phyloP scores from a whole-genome alignment of 768 basidiomycete genomes.

The Russula ochroleuca region DNA sequence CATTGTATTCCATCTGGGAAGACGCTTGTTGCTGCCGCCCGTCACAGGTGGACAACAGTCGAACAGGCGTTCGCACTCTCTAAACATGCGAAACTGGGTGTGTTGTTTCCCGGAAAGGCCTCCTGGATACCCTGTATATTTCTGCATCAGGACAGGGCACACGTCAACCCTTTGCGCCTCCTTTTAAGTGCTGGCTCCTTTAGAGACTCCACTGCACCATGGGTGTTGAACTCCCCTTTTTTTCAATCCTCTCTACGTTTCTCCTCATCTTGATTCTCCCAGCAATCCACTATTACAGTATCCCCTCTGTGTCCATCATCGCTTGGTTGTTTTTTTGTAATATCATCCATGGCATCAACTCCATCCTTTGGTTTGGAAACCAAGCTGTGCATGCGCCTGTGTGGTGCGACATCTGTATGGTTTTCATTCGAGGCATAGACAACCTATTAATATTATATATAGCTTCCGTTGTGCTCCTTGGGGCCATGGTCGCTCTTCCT shows the following conservation, averaged over 20 bases:
- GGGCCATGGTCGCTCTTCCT: slow-evolving; percentile 27
- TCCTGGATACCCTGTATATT: slow-evolving; percentile 7
- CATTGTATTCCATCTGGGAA: slow-evolving; percentile 25
- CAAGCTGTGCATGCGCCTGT: slow-evolving; percentile 30
- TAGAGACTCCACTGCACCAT: slow-evolving; percentile 5
- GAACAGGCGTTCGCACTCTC: neutral
- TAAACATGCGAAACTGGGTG: neutral
- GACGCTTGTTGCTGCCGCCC: slow-evolving; percentile 13
- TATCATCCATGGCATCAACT: slow-evolving; percentile 33
- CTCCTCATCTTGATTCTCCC: slow-evolving; percentile 24
- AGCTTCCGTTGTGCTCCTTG: slow-evolving; percentile 26
- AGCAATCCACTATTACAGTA: slow-evolving; percentile 18
- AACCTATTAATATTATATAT: neutral
- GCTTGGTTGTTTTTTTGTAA: slow-evolving; percentile 30
- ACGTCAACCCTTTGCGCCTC: neutral
- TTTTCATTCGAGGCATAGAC: neutral
- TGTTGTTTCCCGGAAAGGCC: neutral
- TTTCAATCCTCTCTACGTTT: slow-evolving; percentile 23
- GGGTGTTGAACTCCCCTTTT: slow-evolving; percentile 23
- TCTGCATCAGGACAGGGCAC: neutral
- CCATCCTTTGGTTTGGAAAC: slow-evolving; percentile 37
- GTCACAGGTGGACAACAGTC: neutral
- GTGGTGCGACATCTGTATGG: slow-evolving; percentile 43
- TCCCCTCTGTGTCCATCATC: slow-evolving; percentile 27
- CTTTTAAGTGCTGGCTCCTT: slow-evolving; percentile 14